Evolutionary conservation across 140 eudicot species (phyloP), one percentile per base, ranked within the genome.

Genomic region (Erigeron philadelphicus): DNA sequence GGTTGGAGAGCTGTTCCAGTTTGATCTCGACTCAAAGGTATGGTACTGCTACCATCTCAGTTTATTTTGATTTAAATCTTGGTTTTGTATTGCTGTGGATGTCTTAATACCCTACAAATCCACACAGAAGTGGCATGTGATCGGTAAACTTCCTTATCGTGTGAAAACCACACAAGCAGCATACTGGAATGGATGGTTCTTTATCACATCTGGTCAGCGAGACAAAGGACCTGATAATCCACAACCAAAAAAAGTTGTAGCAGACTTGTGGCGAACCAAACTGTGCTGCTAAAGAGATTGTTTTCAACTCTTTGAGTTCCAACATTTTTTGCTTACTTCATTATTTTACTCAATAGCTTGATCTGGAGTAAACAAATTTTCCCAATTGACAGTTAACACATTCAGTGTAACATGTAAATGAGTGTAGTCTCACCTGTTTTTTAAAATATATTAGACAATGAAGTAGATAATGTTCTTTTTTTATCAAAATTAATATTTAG

Each of bases 151-250:
- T 44, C 98, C 98, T 38, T 93, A 86, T 52, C 96, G 98, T 55
- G 85, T 89, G 60, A 93, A 93, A 79, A 93, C 98, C 3, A 89
- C 98, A 17, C 85, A 89, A 44, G 98, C 85, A 62, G 96, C 90
- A 13, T 89, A 70, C 49, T 85, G 94, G 94, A 71, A 93, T 13
- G 95, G 96, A 56, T 86, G 96, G 98, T 75, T 93, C 60, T 89
- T 89, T 71, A 86, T 93, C 77, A 89, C 98, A 7, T 93, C 98
- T 1, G 96, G 98, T 11, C 98, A 93, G 75, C 78, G 95, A 79
- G 98, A 93, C 75, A 83, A 61, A 68, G 95, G 98, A 25, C 90
- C 94, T 0, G 94, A 93, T 61, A 84, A 93, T 78, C 98, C 98
- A 25, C 76, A 85, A 17, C 98, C 98, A 15, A 93, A 54, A 56